A percentile compares a stretch with the other conserved stretches of the same genome.
Conservation (phyloP, 352 stramenopile species). For the Phytophthora colocasiae region DNA sequence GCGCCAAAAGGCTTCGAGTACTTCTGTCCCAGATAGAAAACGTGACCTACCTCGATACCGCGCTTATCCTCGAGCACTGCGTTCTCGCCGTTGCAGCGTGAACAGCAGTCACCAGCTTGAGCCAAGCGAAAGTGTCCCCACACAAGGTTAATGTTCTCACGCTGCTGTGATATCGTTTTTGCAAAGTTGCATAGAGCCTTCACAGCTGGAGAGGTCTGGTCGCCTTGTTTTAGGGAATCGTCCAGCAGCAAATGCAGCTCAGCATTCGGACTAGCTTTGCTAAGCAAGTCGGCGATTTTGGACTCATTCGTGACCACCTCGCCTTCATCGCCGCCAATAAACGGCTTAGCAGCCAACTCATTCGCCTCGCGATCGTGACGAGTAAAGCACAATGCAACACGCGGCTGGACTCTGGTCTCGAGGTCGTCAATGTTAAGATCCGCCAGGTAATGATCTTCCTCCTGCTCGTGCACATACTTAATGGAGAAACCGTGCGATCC, state of each 20-base stretch:
- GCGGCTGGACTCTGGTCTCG: conserved; percentile 5
- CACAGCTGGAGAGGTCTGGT: conserved; percentile 20
- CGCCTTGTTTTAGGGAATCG: conserved; percentile 54
- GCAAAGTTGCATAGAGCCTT: conserved; percentile 28
- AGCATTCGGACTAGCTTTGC: conserved; percentile 4
- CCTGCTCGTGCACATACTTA: conserved; percentile 47
- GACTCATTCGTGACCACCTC: conserved; percentile 44
- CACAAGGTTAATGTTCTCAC: conserved; percentile 19
- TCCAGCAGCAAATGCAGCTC: conserved; percentile 74
- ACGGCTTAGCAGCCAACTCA: conserved; percentile 72
- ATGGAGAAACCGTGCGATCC: conserved; percentile 30
- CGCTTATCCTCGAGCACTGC: conserved; percentile 70
- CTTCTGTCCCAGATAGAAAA: conserved; percentile 91
- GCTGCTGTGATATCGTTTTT: conserved; percentile 21
- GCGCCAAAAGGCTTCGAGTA: conserved; percentile 87
- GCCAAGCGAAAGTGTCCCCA: conserved; percentile 73
- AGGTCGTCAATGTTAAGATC: conserved; percentile 6
- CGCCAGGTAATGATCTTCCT: conserved; percentile 23
- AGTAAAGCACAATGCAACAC: conserved; percentile 62
- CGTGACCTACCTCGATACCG: conserved; percentile 90
- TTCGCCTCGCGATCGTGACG: conserved; percentile 74
- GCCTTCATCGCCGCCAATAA: conserved; percentile 64
- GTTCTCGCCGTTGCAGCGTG: conserved; percentile 44
- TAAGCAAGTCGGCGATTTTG: conserved; percentile 34
- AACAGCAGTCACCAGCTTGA: conserved; percentile 69